Conservation (phyloP, 2,329 filamentous ascomycete genomes). For the Huntiella omanensis region DNA sequence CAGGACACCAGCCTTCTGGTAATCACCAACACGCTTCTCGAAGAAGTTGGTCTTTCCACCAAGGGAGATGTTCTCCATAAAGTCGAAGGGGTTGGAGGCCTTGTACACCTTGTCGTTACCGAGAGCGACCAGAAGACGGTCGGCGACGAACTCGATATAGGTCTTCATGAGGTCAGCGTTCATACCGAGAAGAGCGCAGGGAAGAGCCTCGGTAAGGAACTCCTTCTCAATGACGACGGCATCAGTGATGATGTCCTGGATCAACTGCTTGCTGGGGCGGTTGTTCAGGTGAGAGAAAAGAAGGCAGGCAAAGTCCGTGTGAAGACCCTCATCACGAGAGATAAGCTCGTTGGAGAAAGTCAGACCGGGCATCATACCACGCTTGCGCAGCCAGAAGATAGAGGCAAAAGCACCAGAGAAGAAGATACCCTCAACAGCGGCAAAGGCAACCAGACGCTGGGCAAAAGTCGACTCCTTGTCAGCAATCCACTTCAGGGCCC, state of each 20-base stretch:
- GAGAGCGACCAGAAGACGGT: conserved; percentile 79
- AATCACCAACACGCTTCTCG: conserved; percentile 98
- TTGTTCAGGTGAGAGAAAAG: conserved; percentile 94
- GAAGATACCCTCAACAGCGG: conserved; percentile 98
- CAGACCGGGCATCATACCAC: conserved; percentile 91
- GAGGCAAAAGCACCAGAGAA: conserved; percentile 97
- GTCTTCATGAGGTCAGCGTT: conserved; percentile 96
- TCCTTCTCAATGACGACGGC: conserved; percentile 92
- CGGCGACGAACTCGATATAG: conserved; percentile 98
- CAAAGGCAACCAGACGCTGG: conserved; percentile 88
- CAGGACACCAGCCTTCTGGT: conserved; percentile 99
- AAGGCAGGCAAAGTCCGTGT: conserved; percentile 97
- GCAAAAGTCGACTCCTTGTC: conserved; percentile 90
- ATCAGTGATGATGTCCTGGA: conserved; percentile 80
- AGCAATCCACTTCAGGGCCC: conserved; percentile 87
- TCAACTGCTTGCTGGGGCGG: conserved; percentile 63
- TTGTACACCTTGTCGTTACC: conserved; percentile 93
- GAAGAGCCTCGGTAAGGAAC: conserved; percentile 90
- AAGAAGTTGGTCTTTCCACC: conserved; percentile 99
- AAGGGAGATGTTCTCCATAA: conserved; percentile 99
- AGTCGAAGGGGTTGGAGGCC: conserved; percentile 91
- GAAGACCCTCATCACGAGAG: conserved; percentile 96
- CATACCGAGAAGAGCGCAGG: conserved; percentile 88
- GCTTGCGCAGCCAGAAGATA: conserved; percentile 99
- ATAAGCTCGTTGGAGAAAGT: conserved; percentile 99